Conservation (phyloP, 2,329 filamentous ascomycete species). For the Orbilia javanica region DNA sequence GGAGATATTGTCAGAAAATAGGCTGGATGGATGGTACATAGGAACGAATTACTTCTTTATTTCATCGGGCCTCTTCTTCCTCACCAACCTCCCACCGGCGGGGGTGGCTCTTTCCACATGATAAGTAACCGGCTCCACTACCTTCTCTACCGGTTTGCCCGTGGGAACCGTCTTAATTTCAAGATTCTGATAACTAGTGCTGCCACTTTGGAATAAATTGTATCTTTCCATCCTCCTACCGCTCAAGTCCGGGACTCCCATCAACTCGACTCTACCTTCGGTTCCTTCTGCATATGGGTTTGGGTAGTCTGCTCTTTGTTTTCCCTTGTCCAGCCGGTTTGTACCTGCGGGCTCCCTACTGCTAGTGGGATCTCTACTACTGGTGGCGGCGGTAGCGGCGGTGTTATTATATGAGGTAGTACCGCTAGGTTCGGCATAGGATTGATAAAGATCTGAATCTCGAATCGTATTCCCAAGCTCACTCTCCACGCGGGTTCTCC, state of each 20-base stretch:
- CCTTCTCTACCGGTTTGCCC: neutral
- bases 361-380: too few species aligned
- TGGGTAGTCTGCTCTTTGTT: neutral
- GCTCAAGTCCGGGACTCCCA: neutral
- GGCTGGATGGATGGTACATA: too few species aligned
- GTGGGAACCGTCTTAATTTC: neutral
- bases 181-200: neutral
- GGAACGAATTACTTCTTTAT: too few species aligned
- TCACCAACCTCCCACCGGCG: neutral
- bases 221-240: neutral
- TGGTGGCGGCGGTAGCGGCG: too few species aligned
- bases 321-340: too few species aligned
- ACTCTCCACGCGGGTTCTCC: too few species aligned
- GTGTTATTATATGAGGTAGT: too few species aligned
- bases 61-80: neutral
- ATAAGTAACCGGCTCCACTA: neutral
- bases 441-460: too few species aligned
- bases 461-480: too few species aligned
- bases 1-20: too few species aligned
- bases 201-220: neutral
- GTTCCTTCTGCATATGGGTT: neutral
- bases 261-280: neutral
- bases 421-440: too few species aligned
- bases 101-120: neutral
- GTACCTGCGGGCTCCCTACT: too few species aligned